phyloP scores from a whole-genome alignment of 345 rosid genomes.

The Aegle marmelos region DNA sequence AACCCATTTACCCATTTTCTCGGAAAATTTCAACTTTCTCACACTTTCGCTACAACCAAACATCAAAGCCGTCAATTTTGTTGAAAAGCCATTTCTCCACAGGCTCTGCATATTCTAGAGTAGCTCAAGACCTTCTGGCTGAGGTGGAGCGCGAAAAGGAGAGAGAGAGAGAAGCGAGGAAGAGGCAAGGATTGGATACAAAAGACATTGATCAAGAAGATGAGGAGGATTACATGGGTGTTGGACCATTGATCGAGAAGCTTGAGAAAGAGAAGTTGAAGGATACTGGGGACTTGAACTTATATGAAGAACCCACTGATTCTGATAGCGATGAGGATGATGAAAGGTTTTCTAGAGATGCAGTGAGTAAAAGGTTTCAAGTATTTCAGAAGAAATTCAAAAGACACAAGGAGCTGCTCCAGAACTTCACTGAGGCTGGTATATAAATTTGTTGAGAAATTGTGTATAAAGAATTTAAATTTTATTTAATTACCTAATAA shows the following conservation, averaged over 20 bases:
- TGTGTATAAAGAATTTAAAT: neutral
- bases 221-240: conserved; percentile 80
- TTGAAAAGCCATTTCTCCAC: conserved; percentile 44
- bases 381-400: conserved; percentile 52
- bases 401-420: conserved; percentile 63
- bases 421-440: conserved; percentile 55
- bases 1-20: conserved; percentile 14
- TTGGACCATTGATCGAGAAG: conserved; percentile 70
- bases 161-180: conserved; percentile 69
- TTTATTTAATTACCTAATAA: neutral
- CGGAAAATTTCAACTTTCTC: conserved; percentile 1
- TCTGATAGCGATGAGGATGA: conserved; percentile 74
- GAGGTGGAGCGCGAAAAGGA: conserved; percentile 72
- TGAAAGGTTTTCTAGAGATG: conserved; percentile 40
- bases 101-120: conserved; percentile 10
- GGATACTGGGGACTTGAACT: conserved; percentile 30
- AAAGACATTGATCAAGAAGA: conserved; percentile 82
- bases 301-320: conserved; percentile 63
- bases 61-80: conserved; percentile 26
- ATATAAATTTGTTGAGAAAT: conserved; percentile 5
- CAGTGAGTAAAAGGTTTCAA: conserved; percentile 27
- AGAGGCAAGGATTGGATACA: conserved; percentile 59
- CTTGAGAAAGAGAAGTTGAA: conserved; percentile 61
- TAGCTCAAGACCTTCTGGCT: conserved; percentile 42
- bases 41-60: conserved; percentile 19